phyloP scores from a whole-genome alignment of 129 eudicot genomes.

The Pulicaria dysenterica region DNA sequence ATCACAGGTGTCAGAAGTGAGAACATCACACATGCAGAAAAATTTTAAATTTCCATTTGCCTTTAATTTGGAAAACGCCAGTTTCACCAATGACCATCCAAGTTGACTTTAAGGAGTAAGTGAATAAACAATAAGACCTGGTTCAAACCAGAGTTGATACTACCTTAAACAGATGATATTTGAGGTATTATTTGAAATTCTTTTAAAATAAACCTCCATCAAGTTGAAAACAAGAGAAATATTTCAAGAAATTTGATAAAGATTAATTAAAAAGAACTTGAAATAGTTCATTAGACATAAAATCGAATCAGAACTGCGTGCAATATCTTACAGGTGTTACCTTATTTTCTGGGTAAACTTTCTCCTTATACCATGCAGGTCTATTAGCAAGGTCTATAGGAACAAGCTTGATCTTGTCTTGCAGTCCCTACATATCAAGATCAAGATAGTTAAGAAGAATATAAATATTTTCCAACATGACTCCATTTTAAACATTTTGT shows the following conservation, averaged over 20 bases:
- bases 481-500: not conserved
- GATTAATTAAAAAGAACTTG: not conserved
- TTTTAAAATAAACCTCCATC: not conserved
- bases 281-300: not conserved
- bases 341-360: constrained; percentile 73
- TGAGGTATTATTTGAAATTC: not conserved
- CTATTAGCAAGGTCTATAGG: constrained; percentile 61
- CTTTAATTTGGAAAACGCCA: too few species aligned
- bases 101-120: too few species aligned
- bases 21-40: too few species aligned
- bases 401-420: constrained; percentile 71
- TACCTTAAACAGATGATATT: constrained; percentile 4
- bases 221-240: not conserved
- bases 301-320: constrained; percentile 1
- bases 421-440: constrained; percentile 62
- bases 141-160: not conserved
- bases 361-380: constrained; percentile 84
- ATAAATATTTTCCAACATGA: not conserved
- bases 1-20: too few species aligned
- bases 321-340: constrained; percentile 33
- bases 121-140: too few species aligned
- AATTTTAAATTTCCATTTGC: too few species aligned
- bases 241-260: not conserved
- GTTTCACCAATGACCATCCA: too few species aligned
- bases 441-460: constrained; percentile 1